Evolutionary conservation across 495 filamentous ascomycete genomes (phyloP).

Genomic region (Penicillium manginii): DNA sequence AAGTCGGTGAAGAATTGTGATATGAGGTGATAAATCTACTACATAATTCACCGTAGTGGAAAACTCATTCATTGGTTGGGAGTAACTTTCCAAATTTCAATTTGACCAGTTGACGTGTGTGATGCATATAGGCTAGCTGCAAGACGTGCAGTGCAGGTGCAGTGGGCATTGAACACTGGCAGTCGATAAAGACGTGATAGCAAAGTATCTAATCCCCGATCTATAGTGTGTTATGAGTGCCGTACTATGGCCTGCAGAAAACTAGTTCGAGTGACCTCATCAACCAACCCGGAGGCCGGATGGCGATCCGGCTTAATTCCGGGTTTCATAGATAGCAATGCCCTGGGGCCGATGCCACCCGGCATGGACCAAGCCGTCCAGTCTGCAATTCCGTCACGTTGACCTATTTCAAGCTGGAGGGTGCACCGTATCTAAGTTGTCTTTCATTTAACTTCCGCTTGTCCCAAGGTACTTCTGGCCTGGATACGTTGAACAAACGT

Average conservation of each 20-base stretch:
- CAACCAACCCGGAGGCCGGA: conserved; percentile 24
- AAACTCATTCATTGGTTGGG: too few relatives aligned
- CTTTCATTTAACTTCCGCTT: conserved; percentile 1
- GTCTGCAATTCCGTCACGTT: not conserved
- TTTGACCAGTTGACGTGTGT: not conserved
- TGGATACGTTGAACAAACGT: conserved; percentile 1
- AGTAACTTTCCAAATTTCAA: not conserved
- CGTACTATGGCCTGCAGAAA: not conserved
- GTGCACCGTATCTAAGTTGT: not conserved
- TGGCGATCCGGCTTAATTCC: conserved; percentile 25
- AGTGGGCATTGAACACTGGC: too few relatives aligned
- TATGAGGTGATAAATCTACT: not conserved
- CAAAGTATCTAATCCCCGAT: too few relatives aligned
- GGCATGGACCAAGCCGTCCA: conserved; percentile 7
- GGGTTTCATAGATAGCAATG: conserved; percentile 26
- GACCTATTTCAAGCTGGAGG: conserved; percentile 7
- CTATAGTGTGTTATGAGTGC: too few relatives aligned
- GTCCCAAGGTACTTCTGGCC: conserved; percentile 3
- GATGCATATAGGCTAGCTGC: conserved; percentile 3
- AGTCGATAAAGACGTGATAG: too few relatives aligned
- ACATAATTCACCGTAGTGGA: conserved; percentile 1
- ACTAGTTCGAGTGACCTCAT: not conserved
- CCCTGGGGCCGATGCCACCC: conserved; percentile 25
- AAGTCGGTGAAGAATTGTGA: too few relatives aligned
- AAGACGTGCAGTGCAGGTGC: conserved; percentile 1